Evolutionary conservation across 1,284 basidiomycete species (phyloP).

Genomic region (Trametes hirsuta): DNA sequence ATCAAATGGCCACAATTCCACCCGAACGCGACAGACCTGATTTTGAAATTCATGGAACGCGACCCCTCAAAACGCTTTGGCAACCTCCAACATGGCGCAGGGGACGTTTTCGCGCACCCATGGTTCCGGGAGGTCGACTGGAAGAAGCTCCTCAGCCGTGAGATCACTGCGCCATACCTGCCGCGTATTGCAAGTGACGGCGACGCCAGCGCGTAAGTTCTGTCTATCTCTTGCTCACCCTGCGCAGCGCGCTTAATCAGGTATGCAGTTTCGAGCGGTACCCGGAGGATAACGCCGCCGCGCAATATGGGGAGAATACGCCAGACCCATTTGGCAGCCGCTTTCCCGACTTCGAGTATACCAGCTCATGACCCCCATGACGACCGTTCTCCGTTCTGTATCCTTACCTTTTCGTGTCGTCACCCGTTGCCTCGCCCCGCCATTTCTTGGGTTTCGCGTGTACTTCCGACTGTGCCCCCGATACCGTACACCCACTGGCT

Average conservation of each 20-base stretch:
- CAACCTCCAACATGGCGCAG: conserved; percentile 90
- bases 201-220: conserved; percentile 87
- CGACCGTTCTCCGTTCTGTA: not conserved
- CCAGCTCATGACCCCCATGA: conserved; percentile 12
- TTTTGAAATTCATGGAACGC: conserved; percentile 88
- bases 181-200: conserved; percentile 87
- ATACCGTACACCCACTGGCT: not conserved
- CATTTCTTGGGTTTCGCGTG: not conserved
- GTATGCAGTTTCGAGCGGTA: conserved; percentile 71
- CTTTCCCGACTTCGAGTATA: conserved; percentile 76
- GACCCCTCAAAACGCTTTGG: conserved; percentile 94
- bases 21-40: conserved; percentile 82
- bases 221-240: not conserved
- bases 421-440: not conserved
- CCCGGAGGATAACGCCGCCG: conserved; percentile 67
- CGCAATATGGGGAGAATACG: conserved; percentile 58
- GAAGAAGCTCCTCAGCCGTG: conserved; percentile 80
- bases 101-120: conserved; percentile 94
- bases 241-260: not conserved
- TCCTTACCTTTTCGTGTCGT: not conserved
- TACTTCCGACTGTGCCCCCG: not conserved
- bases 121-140: conserved; percentile 99
- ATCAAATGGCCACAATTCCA: conserved; percentile 95
- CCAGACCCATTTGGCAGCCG: conserved; percentile 57
- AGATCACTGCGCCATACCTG: conserved; percentile 96